Evolutionary conservation across 2,329 filamentous ascomycete species (phyloP), one percentile per base, ranked within the genome.

Genomic region (Colletotrichum tropicale): DNA sequence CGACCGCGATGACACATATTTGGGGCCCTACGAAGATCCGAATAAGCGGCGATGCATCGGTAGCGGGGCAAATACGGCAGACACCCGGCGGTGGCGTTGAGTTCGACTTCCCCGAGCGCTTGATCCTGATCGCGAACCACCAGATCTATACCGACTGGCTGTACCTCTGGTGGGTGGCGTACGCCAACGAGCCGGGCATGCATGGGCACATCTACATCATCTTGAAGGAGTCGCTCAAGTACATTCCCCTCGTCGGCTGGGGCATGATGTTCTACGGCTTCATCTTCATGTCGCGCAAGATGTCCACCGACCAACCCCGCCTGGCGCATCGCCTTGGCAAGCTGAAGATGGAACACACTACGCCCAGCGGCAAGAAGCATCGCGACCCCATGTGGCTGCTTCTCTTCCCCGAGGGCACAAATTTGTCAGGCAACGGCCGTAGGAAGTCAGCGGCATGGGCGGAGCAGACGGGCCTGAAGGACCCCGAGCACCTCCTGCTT

Each of bases 101-200:
- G 80, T 96, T 95, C 83, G 88, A 91, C 78, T 98, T 98, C 78
- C 95, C 95, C 1, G 93, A 97, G 81, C 91, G 95, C 65, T 87
- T 98, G 81, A 90, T 98, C 30, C 87, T 98, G 85, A 94, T 98
- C 83, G 95, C 95, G 30, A 98, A 98, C 82, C 95, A 98, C 82
- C 95, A 90, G 90, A 93, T 98, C 68, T 98, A 98, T 82, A 96
- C 95, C 10, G 95, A 98, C 85, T 98, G 95, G 95, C 85, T 98
- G 10, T 98, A 98, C 82, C 90, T 98, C 9, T 98, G 95, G 95
- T 98, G 95, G 95, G 93, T 95, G 30, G 94, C 93, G n/a, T 98
- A 98, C 81, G 95, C 94, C 30, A 93, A 93, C 81, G 83, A 80
- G 3, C 94, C 94, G 73, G 89, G 90, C 69, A 95, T 95, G 91